Evolutionary conservation across 2,329 filamentous ascomycete species (phyloP), one percentile per base, ranked within the genome.

Genomic region (Beauveria brongniartii): DNA sequence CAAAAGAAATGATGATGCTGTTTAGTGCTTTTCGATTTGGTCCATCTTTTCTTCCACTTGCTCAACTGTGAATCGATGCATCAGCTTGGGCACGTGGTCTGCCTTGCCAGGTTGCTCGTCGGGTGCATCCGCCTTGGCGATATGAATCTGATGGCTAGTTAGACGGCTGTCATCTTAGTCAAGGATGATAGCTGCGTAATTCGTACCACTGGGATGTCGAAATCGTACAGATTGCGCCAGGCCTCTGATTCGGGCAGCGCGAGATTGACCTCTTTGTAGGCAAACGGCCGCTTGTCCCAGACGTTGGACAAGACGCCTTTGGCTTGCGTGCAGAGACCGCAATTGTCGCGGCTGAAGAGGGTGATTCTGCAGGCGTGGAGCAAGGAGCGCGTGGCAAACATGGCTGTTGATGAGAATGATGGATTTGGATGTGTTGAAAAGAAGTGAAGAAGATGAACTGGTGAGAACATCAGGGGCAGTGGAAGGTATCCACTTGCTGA

Each of bases 131-230:
- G 76, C 74, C 66, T 83, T 86, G 75, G 85, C 86, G 63, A 92
- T 77, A 63, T 86, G 83, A 64, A 85, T 83, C 83, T 85, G 18
- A n/a, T 22, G 24, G 12, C 5, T 18, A 18, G 18, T 55, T 24
- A 46, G 10, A 47, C 20, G 20, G 8, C 20, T 16, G 12, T 28
- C 28, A 16, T 37, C 34, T 37, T 37, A 16, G 12, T 37, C 12
- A 37, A 41, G 3, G 7, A 40, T 37, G 5, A 9, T 41, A 54
- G 4, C 16, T 37, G 12, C 22, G 5, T 37, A 47, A 14, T 40
- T 72, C 80, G 68, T 77, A 92, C 89, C 69, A 92, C 90, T 0
- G 90, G 90, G 8, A 90, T 89, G 66, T 93, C 90, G 70, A 92
- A 90, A 62, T 92, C 89, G 70, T 93, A 93, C 1, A 91, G 69